A percentile compares a stretch with the other conserved stretches of the same genome.
Conservation (phyloP, 140 eudicot species). For the Flaveria floridana region DNA sequence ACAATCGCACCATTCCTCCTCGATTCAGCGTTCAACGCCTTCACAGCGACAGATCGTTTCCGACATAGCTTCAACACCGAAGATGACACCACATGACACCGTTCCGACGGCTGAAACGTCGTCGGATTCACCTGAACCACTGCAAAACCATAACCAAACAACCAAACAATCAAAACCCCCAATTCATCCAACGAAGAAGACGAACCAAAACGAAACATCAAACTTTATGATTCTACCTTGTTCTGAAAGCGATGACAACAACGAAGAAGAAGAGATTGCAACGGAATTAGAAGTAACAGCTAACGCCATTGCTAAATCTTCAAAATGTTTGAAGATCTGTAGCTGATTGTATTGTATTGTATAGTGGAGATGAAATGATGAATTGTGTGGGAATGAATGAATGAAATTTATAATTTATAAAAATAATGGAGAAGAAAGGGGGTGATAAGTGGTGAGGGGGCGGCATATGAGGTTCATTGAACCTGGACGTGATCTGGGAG, state of each 20-base stretch:
- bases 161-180: not conserved
- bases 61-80: slow-evolving; percentile 41
- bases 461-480: slow-evolving; percentile 76
- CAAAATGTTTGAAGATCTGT: not conserved
- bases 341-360: not conserved
- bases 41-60: slow-evolving; percentile 44
- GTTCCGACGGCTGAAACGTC: slow-evolving; percentile 57
- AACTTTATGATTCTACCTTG: slow-evolving; percentile 32
- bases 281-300: slow-evolving; percentile 48
- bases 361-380: no score
- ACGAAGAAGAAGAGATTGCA: slow-evolving; percentile 39
- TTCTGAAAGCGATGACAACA: slow-evolving; percentile 28
- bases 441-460: slow-evolving; percentile 35
- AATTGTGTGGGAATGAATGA: slow-evolving; percentile 9
- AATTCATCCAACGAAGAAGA: not conserved
- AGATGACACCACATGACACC: slow-evolving; percentile 28
- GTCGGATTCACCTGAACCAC: slow-evolving; percentile 47
- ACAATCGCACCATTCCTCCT: slow-evolving; percentile 60
- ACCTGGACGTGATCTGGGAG: slow-evolving; percentile 56
- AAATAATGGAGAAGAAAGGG: slow-evolving; percentile 33
- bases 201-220: no score
- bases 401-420: slow-evolving; percentile 23
- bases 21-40: slow-evolving; percentile 68
- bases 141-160: slow-evolving; percentile 15
- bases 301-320: slow-evolving; percentile 47